A percentile compares a stretch with the other conserved stretches of the same genome.
phyloP scores from a whole-genome alignment of 2,329 filamentous ascomycete species.

The Penicillium sp. region DNA sequence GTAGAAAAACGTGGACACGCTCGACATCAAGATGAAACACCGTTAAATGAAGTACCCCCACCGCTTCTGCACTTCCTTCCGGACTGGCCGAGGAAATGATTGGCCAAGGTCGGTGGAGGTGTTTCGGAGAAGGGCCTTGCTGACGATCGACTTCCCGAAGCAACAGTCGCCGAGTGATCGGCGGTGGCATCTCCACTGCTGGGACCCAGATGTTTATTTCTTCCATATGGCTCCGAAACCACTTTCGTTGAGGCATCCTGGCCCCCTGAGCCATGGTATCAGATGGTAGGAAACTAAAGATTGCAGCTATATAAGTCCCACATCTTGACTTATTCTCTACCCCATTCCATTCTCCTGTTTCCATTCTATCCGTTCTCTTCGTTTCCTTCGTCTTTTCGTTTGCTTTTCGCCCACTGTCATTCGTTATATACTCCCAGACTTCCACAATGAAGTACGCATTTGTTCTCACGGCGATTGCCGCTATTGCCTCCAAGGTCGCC shows the following conservation, averaged over 20 bases:
- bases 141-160: constrained; percentile 1
- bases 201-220: not conserved
- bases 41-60: not conserved
- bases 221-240: not conserved
- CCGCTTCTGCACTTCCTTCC: not conserved
- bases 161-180: not conserved
- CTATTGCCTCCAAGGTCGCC: constrained; percentile 2
- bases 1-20: not conserved
- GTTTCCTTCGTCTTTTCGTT: not conserved
- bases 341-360: not conserved
- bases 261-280: not conserved
- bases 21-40: not conserved
- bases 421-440: not conserved
- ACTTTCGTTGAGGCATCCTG: not conserved
- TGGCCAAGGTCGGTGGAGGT: not conserved
- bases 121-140: not conserved
- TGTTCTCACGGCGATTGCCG: constrained; percentile 5
- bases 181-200: not conserved
- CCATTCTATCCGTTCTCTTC: not conserved
- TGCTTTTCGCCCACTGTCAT: not conserved
- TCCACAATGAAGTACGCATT: constrained; percentile 3
- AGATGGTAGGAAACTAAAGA: no score
- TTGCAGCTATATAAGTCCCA: not conserved
- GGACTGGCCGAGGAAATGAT: not conserved
- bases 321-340: not conserved